Base-by-base conservation (phyloP, 805 yeast genomes). In the Candida xiaguanensis region DNA sequence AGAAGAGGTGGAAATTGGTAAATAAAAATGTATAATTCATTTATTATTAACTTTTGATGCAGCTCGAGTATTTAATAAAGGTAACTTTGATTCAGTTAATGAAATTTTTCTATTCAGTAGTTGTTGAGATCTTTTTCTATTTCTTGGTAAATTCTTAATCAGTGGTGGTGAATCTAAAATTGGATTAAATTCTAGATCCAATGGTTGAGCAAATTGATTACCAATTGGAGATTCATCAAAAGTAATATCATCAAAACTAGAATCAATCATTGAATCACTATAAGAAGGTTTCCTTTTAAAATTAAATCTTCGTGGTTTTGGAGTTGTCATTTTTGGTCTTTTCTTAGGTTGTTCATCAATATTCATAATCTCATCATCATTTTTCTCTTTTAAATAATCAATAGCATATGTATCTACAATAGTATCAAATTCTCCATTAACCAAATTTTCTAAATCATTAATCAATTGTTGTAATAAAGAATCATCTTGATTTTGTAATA, bases 21-120 rank as follows among this genome's bases (percentile, higher is more conserved):
- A 36, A 11, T 30, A 17, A 12, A 38, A 36, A 28, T 30, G 38
- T 41, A n/a, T 44, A 47, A 23, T 16, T 27, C 3, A 4, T 8
- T 20, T 23, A 16, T 22, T 36, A 36, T 33, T 32, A n/a, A 36
- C 27, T 28, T 18, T 32, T 15, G 33, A 63, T 55, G 42, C 42
- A 19, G 70, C 70, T 34, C 49, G 55, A 40, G 59, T 65, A 44
- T 67, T 67, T 18, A 67, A 54, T 25, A 67, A 49, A 3, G 67
- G 64, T 8, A 48, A 42, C 36, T 50, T 56, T 19, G 52, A 23
- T 18, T 40, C 43, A 13, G 38, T 38, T 12, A 49, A 42, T 11
- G 55, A 47, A 12, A 54, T 34, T 32, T 52, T 45, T 40, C 52
- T 43, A 32, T 48, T 49, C 47, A 3, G 49, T 48, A 19, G 39